Base-by-base conservation (phyloP, 768 basidiomycete genomes). In the Kwoniella sp. region DNA sequence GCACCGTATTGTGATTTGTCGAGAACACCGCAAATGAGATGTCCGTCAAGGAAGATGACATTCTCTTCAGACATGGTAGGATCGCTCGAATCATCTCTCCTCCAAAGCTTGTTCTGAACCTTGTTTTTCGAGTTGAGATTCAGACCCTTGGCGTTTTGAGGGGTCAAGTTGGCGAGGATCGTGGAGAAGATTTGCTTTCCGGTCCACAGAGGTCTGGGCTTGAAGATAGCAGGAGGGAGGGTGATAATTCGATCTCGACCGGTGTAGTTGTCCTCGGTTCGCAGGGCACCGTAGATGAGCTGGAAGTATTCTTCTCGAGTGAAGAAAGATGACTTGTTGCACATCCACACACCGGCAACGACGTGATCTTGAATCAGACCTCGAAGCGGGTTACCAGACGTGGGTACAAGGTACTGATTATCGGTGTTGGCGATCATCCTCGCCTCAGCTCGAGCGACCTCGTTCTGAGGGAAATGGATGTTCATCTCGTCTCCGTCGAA, bases 401-500 rank as follows among this genome's bases (percentile, higher is more conserved):
- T 99, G 19, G 96, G 94, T 9, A 95, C 92, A n/a, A 99, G 86
- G 78, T 99, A 99, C 79, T 99, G 96, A 68, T 95, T 94, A 77
- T 98, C 93, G 5, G 93, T 98, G 79, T 97, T 97, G 68, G 96
- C 92, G 69, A 99, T 92, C 77, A 90, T 85, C 83, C 86, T 87
- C 4, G 93, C 92, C 80, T 99, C 96, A 1, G 95, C 90, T 61
- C 94, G 88, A 49, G 96, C 93, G 46, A 94, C 87, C 76, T 95
- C 90, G 71, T 93, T 95, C 82, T 99, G 95, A 71, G 96, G 94
- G 72, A 99, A 99, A 83, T 99, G 96, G 53, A 99, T 92, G 81
- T 99, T 99, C 95, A 99, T 99, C 80, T 99, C 95, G 81, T 95
- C 92, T 68, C 92, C 92, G 71, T 95, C 92, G 73, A 95, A 95